phyloP scores from a whole-genome alignment of 208 protist genomes.

The Wallacemonas sp. region DNA sequence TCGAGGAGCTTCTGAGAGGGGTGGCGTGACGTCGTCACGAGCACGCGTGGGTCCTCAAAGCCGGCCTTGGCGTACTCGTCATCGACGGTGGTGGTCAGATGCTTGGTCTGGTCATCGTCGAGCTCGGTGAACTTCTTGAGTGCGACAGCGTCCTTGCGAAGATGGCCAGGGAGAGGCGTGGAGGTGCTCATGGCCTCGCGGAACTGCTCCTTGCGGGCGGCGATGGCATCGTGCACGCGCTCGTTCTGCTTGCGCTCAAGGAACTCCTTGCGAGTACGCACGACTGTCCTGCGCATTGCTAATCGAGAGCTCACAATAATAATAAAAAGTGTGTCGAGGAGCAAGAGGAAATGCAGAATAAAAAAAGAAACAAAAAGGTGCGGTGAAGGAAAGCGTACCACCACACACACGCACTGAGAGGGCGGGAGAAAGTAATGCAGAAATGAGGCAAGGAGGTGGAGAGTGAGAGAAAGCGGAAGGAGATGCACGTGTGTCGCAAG shows the following conservation, averaged over 20 bases:
- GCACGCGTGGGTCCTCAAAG: conserved; percentile 96
- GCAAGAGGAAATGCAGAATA: no score
- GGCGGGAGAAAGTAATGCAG: no score
- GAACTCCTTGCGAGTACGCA: conserved; percentile 87
- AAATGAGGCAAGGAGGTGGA: no score
- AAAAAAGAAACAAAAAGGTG: neutral
- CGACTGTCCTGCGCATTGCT: conserved; percentile 81
- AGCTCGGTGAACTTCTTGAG: conserved; percentile 91
- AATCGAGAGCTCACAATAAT: no score
- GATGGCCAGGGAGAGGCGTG: conserved; percentile 81
- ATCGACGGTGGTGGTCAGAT: conserved; percentile 85
- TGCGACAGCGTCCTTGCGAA: conserved; percentile 80
- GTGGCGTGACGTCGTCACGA: conserved; percentile 98
- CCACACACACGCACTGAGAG: no score
- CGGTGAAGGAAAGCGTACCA: no score
- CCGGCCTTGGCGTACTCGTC: conserved; percentile 98
- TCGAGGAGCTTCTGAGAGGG: conserved; percentile 95
- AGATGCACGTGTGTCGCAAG: no score
- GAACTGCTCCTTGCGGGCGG: conserved; percentile 80
- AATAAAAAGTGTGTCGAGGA: no score
- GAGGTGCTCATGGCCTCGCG: conserved; percentile 72
- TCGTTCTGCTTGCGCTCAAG: conserved; percentile 84
- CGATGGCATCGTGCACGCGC: conserved; percentile 77
- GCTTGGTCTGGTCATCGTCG: conserved; percentile 80
- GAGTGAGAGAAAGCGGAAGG: no score